These are phyloP conservation scores for Cucurbita pepo DNA, from an alignment of 306 rosid species.

Conservation along the genomic window DNA sequence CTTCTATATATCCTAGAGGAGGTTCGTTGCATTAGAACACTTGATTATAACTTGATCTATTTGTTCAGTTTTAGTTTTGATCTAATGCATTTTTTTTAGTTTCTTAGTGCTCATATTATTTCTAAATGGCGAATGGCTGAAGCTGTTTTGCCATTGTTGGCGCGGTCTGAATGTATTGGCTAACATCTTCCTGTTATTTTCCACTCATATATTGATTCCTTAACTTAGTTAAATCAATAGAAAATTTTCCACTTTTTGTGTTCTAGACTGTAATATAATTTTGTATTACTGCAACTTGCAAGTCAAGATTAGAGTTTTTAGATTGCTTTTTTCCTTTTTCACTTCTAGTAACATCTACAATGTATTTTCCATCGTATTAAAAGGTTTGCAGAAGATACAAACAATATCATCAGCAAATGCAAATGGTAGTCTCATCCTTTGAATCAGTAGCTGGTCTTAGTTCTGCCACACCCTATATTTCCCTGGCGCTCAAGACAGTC, in stretches of 20 bases:
- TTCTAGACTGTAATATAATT: neutral
- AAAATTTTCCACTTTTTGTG: neutral
- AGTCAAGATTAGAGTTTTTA: neutral
- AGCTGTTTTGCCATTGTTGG: neutral
- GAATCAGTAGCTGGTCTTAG: constrained; percentile 76
- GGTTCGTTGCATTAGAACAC: constrained; percentile 32
- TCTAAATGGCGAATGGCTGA: neutral
- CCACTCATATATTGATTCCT: neutral
- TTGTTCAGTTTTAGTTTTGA: neutral
- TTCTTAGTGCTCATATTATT: neutral
- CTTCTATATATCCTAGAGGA: constrained; percentile 73
- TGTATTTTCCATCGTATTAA: neutral
- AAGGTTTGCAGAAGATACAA: constrained; percentile 63
- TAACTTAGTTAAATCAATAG: neutral
- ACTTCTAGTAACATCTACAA: neutral
- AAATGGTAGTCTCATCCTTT: constrained; percentile 79
- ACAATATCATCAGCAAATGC: constrained; percentile 91
- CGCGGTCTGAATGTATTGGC: neutral
- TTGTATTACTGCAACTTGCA: neutral
- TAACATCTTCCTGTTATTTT: constrained; percentile 4
- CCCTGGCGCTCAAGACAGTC: constrained; percentile 49
- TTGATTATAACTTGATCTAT: neutral
- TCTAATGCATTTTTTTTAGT: neutral
- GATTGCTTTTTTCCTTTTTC: neutral
- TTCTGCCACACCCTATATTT: constrained; percentile 62